A percentile compares a stretch with the other conserved stretches of the same genome.
Evolutionary conservation across 306 rosid genomes (phyloP).

Genomic region (Castanospermum australe): DNA sequence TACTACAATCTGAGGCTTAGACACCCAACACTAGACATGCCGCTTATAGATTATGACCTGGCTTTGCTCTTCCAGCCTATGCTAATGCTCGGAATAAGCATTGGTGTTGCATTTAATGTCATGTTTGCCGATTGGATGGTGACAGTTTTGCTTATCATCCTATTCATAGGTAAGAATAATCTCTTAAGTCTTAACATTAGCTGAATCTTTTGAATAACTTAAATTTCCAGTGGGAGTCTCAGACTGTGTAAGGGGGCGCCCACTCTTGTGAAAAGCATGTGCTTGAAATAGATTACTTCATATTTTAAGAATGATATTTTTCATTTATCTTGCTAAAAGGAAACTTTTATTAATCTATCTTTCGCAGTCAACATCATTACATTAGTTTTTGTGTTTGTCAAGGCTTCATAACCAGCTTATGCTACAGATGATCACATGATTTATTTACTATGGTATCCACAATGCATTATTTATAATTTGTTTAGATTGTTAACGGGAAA

Average conservation of each 20-base stretch:
- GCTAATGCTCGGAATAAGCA: conserved; percentile 85
- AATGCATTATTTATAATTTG: not conserved
- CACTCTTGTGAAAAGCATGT: not conserved
- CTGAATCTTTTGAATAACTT: not conserved
- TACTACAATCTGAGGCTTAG: conserved; percentile 67
- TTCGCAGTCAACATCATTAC: not conserved
- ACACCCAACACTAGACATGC: conserved; percentile 75
- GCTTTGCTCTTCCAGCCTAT: conserved; percentile 74
- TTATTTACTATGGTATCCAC: not conserved
- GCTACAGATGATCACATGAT: not conserved
- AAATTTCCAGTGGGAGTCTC: not conserved
- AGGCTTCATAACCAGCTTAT: not conserved
- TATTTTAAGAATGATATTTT: not conserved
- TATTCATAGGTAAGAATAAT: conserved; percentile 55
- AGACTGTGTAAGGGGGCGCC: not conserved
- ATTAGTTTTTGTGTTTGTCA: not conserved
- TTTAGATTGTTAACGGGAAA: not conserved
- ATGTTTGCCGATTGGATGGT: conserved; percentile 90
- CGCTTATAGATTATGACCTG: conserved; percentile 72
- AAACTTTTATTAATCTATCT: not conserved
- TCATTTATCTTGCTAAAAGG: not conserved
- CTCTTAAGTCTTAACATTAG: not conserved
- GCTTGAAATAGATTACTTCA: not conserved
- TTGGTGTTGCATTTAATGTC: conserved; percentile 79
- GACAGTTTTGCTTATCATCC: conserved; percentile 67